These are phyloP conservation scores for Selaginella moellendorffii DNA, from an alignment of 75 land plant species.

Conservation along the genomic window DNA sequence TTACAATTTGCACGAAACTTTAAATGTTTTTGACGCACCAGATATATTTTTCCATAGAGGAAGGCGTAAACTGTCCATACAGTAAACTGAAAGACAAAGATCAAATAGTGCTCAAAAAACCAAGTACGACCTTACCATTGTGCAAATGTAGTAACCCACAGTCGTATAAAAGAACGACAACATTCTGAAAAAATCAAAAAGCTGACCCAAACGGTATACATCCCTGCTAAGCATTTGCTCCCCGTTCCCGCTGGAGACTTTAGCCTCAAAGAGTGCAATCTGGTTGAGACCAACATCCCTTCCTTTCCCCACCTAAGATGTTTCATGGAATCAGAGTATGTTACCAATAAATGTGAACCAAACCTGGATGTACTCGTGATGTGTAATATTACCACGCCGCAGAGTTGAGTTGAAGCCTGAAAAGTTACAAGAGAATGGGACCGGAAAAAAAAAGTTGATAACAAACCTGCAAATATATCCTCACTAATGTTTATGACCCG, in stretches of 20 bases:
- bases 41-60: constrained; percentile 71
- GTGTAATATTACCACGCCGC: constrained; percentile 85
- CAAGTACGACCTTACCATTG: constrained; percentile 82
- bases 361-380: constrained; percentile 97
- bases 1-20: neutral
- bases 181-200: constrained; percentile 79
- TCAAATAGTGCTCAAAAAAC: no score
- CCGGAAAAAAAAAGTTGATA: neutral
- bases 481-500: constrained; percentile 89
- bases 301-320: constrained; percentile 65
- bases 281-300: constrained; percentile 86
- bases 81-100: constrained; percentile 49
- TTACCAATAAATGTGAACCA: neutral
- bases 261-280: constrained; percentile 79
- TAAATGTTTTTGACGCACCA: constrained; percentile 56
- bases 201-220: constrained; percentile 72
- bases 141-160: constrained; percentile 71
- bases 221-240: constrained; percentile 82
- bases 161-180: constrained; percentile 73
- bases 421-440: neutral
- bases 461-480: constrained; percentile 76
- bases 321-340: neutral
- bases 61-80: constrained; percentile 73
- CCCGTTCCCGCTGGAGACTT: constrained; percentile 87
- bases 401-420: constrained; percentile 96